Base-by-base conservation (phyloP, 768 basidiomycete species). In the Kwoniella europaea region DNA sequence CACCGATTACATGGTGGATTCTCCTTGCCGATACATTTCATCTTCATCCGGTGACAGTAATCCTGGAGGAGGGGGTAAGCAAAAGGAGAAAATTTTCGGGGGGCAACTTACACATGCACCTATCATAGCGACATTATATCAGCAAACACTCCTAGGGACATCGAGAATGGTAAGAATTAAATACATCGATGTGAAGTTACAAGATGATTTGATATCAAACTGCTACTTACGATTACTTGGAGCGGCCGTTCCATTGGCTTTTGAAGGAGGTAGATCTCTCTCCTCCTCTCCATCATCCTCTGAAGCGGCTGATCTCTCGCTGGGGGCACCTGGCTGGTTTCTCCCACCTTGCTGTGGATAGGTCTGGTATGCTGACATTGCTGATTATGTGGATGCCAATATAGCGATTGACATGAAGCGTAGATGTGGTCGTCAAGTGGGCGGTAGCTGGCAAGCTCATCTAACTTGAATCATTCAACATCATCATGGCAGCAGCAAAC, bases 11-110 rank as follows among this genome's bases (percentile, higher is more conserved):
- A 80, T 0, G 79, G 79, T 12, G 79, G 79, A 27, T 72, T 77
- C 63, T 78, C 79, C 50, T 77, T 78, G 18, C 76, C 76, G 44
- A 80, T 78, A 65, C 79, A 80, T 56, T 78, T 76, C 79, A 80
- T 80, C 72, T 80, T 80, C 77, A 78, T 75, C 62, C 79, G 56
- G 68, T 80, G 79, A 63, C 79, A 80, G 29, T 74, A 76, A 58
- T 80, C 79, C 78, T 79, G 42, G 2, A 27, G 35, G 10, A 5
- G 6, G 22, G 10, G 9, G 20, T 15, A 41, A 58, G 64, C 24
- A 1, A 24, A 16, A 43, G 42, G 22, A 15, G 43, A 12, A n/a
- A 10, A 3, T 13, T 6, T 22, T 43, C 29, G 29, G 24, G 24
- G 2, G 4, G 63, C 10, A 43, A 70, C 72, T 67, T 43, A 73